These are phyloP conservation scores for Epichloe amarillans DNA, from an alignment of 2,329 filamentous ascomycete genomes.

Conservation along the genomic window DNA sequence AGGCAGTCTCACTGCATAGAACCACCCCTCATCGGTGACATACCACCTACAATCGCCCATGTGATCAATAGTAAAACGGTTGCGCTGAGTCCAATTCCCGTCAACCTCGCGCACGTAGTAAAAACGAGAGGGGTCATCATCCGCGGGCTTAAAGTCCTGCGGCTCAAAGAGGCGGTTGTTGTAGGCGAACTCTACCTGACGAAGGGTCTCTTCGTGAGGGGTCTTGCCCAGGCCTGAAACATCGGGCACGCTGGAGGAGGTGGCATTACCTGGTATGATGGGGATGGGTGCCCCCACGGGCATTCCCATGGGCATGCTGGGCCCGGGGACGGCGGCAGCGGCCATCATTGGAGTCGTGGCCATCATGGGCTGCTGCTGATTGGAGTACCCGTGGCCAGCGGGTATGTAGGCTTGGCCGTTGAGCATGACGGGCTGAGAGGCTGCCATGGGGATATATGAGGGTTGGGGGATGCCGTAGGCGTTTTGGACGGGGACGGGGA, in stretches of 20 bases:
- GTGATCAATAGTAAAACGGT: constrained; percentile 45
- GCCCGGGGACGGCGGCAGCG: constrained; percentile 11
- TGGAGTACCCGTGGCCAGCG: constrained; percentile 11
- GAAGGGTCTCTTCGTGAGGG: constrained; percentile 29
- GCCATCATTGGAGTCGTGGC: constrained; percentile 14
- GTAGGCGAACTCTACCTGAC: constrained; percentile 35
- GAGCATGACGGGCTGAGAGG: constrained; percentile 21
- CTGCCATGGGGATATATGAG: constrained; percentile 4
- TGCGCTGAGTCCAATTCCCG: constrained; percentile 45
- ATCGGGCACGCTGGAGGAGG: constrained; percentile 24
- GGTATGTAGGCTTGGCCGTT: constrained; percentile 15
- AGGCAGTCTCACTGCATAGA: constrained; percentile 46
- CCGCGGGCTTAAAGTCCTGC: constrained; percentile 50
- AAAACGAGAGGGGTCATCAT: constrained; percentile 43
- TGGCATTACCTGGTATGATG: constrained; percentile 27
- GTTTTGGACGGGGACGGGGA: constrained; percentile 16
- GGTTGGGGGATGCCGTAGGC: constrained; percentile 21
- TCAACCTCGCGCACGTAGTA: constrained; percentile 50
- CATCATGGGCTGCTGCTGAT: constrained; percentile 15
- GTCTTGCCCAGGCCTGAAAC: constrained; percentile 40
- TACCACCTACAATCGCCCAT: constrained; percentile 47
- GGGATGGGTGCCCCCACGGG: constrained; percentile 13
- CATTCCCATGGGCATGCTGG: neutral
- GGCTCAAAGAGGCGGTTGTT: constrained; percentile 38
- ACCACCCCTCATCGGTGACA: constrained; percentile 40